Evolutionary conservation across 2,329 filamentous ascomycete species (phyloP).

Genomic region (Leptographium galeiforme): DNA sequence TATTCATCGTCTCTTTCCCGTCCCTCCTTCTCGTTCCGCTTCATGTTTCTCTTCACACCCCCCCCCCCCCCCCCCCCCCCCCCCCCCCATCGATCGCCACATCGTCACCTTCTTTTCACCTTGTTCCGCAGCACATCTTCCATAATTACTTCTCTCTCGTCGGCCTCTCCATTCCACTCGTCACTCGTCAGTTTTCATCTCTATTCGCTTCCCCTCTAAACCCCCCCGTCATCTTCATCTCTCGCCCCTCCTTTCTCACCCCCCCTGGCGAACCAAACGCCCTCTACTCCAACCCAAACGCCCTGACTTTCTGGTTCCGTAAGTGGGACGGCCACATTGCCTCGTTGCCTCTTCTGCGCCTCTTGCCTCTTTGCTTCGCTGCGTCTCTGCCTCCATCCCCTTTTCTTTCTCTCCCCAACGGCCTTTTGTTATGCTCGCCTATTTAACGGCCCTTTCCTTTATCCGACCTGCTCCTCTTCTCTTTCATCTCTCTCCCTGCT

Average conservation of each 20-base stretch:
- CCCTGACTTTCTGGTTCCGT: constrained; percentile 3
- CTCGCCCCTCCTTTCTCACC: neutral
- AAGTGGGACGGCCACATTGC: too few relatives aligned
- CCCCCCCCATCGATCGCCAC: too few relatives aligned
- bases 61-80: too few relatives aligned
- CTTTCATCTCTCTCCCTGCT: neutral
- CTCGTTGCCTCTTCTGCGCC: neutral
- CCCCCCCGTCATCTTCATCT: neutral
- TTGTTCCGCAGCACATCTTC: too few relatives aligned
- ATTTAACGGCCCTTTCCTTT: neutral
- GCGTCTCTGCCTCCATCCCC: neutral
- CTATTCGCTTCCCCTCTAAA: too few relatives aligned
- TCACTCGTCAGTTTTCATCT: too few relatives aligned
- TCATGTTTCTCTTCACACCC: too few relatives aligned
- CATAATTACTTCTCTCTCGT: too few relatives aligned
- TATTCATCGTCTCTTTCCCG: too few relatives aligned
- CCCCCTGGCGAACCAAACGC: constrained; percentile 1
- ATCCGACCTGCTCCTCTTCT: neutral
- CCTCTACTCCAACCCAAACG: constrained; percentile 4
- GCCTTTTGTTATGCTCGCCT: neutral
- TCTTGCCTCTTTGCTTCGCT: neutral
- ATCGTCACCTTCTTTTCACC: too few relatives aligned
- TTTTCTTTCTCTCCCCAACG: neutral
- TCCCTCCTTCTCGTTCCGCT: too few relatives aligned
- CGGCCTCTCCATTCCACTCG: too few relatives aligned